Evolutionary conservation across 805 yeast genomes (phyloP).

Genomic region (Myxozyma sirexii): DNA sequence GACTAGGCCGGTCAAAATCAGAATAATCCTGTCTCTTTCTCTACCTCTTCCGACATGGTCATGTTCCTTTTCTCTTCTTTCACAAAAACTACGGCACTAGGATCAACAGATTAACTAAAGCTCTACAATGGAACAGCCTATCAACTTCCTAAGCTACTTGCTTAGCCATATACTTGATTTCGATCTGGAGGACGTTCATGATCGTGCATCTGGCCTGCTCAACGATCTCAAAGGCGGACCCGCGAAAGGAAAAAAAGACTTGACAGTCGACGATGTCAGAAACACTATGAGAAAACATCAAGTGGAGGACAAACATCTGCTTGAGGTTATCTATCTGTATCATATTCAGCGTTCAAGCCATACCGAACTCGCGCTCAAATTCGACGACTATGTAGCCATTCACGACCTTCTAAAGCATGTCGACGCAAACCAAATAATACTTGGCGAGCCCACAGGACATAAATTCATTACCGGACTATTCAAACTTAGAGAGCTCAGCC

Average conservation of each 20-base stretch:
- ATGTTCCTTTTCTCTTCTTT: too few species aligned
- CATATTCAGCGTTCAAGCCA: neutral
- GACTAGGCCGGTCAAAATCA: too few species aligned
- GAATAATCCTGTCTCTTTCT: too few species aligned
- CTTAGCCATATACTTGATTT: conserved; percentile 3
- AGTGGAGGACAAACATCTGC: neutral
- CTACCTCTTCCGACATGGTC: too few species aligned
- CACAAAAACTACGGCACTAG: too few species aligned
- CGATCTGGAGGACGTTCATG: neutral
- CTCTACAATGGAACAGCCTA: neutral
- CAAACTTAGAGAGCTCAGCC: too few species aligned
- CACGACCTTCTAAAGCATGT: too few species aligned
- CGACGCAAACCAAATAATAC: too few species aligned
- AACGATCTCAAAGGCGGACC: neutral
- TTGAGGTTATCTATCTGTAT: neutral
- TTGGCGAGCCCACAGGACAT: too few species aligned
- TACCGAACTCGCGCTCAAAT: neutral
- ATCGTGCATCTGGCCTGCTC: neutral
- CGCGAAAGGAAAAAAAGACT: neutral
- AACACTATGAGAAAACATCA: neutral
- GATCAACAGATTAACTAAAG: neutral
- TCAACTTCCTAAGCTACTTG: neutral
- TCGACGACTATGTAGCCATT: conserved; percentile 1
- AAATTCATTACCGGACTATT: too few species aligned
- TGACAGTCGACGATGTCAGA: neutral